These are phyloP conservation scores for Fusarium palustre DNA, from an alignment of 2,329 filamentous ascomycete genomes.

Conservation along the genomic window DNA sequence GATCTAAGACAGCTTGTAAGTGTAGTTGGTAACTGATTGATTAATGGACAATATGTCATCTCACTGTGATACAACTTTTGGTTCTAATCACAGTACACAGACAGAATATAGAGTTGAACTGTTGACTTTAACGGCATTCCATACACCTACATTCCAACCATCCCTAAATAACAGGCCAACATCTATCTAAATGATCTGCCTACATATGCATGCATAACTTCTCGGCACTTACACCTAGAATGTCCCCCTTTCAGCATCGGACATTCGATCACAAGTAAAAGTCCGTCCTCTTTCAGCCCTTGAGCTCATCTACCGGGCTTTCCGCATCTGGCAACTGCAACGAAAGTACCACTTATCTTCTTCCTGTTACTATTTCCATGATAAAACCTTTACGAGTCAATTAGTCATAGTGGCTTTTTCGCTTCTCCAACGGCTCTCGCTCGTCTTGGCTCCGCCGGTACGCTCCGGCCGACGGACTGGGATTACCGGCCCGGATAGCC, in stretches of 20 bases:
- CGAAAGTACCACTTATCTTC: constrained; percentile 11
- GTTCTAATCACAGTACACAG: neutral
- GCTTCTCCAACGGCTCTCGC: constrained; percentile 34
- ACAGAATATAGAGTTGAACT: neutral
- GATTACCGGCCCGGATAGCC: constrained; percentile 41
- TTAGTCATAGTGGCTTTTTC: no score
- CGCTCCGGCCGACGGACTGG: constrained; percentile 28
- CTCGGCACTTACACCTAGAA: constrained; percentile 9
- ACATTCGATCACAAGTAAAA: neutral
- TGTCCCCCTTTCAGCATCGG: constrained; percentile 12
- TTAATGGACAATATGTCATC: neutral
- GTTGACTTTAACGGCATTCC: neutral
- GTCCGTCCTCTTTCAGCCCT: constrained; percentile 10
- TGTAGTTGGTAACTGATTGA: neutral
- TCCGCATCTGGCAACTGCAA: constrained; percentile 24
- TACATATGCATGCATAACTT: constrained; percentile 14
- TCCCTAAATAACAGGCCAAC: neutral
- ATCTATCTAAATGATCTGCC: constrained; percentile 12
- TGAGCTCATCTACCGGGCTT: constrained; percentile 13
- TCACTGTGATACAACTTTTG: neutral
- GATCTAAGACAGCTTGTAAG: constrained; percentile 8
- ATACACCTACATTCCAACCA: neutral
- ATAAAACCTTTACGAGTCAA: neutral
- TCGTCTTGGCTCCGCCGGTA: constrained; percentile 28
- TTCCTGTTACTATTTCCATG: neutral